These are phyloP conservation scores for Mariannaea sp. DNA, from an alignment of 2,329 filamentous ascomycete genomes.

Conservation along the genomic window DNA sequence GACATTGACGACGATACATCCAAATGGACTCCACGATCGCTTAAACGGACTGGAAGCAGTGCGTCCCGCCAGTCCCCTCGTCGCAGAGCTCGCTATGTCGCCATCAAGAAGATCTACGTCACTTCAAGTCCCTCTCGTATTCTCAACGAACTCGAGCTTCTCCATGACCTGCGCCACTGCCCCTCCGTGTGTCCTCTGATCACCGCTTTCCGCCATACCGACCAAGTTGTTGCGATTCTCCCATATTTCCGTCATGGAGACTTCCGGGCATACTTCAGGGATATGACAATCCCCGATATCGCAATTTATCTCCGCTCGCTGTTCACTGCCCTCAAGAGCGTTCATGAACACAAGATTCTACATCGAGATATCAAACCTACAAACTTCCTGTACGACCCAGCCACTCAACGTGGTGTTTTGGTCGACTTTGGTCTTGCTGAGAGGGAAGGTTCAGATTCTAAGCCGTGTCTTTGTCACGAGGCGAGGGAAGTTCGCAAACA, in stretches of 20 bases:
- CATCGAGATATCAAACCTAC: constrained; percentile 98
- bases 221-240: constrained; percentile 92
- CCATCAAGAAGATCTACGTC: constrained; percentile 99
- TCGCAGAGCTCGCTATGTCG: constrained; percentile 73
- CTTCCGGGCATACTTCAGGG: constrained; percentile 91
- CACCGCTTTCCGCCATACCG: constrained; percentile 91
- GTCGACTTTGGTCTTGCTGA: constrained; percentile 99
- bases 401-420: constrained; percentile 80
- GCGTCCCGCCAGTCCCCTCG: constrained; percentile 39
- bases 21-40: constrained; percentile 72
- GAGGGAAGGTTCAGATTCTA: constrained; percentile 74
- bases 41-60: constrained; percentile 55
- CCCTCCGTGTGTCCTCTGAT: constrained; percentile 91
- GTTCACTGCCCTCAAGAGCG: constrained; percentile 81
- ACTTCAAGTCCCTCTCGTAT: constrained; percentile 94
- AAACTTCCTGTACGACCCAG: constrained; percentile 91
- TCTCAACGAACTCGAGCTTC: constrained; percentile 91
- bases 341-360: constrained; percentile 83
- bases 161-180: constrained; percentile 84
- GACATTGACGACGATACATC: constrained; percentile 71
- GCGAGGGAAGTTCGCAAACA: constrained; percentile 64
- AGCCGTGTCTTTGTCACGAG: constrained; percentile 82
- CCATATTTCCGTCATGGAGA: constrained; percentile 96
- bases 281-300: constrained; percentile 86
- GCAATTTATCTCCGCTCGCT: constrained; percentile 87